Base-by-base conservation (phyloP, 1,284 basidiomycete species). In the Ceratobasidium sp. region DNA sequence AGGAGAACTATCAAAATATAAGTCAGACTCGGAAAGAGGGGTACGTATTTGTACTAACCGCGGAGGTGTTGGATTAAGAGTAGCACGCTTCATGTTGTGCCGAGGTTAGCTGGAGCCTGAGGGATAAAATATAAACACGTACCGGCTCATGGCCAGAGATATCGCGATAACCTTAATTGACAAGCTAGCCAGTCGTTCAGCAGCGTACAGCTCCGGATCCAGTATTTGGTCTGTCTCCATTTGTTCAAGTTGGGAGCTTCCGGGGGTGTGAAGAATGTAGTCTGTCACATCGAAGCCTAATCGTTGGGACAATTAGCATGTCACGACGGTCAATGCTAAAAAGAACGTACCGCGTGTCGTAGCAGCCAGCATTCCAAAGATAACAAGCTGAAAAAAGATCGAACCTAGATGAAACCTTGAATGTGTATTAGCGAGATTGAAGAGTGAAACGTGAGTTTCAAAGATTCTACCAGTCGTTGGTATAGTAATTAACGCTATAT, bases 401-500 rank as follows among this genome's bases (percentile, higher is more conserved):
- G 49, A 67, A 6, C 21, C 5, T 1, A 67, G 38, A 43, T 67
- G 63, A 35, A 67, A 67, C 63, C 63, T 67, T 28, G 9, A 28
- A 26, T 28, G n/a, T 8, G 14, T 6, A 11, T 30, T 8, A 32
- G 35, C 18, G 7, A 6, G 11, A 13, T 0, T n/a, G 18, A 16
- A 18, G 13, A 32, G 13, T 11, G 35, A 38, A 38, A 38, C 11
- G 11, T 38, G 4, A 11, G 11, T 5, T 38, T 38, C 11, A 11
- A 26, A 4, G n/a, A 52, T 18, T 18, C 35, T 43, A 55, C 63
- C 63, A 67, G 35, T 67, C 63, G 38, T 67, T 54, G 13, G 63
- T 67, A 38, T 67, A 67, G 46, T 54, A 67, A 41, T 62, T 32
- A 16, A 67, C 28, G n/a, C 63, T 67, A 43, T 67, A 67, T 7